Evolutionary conservation across 2,329 filamentous ascomycete genomes (phyloP).

Genomic region (Stagonosporopsis rhizophila): DNA sequence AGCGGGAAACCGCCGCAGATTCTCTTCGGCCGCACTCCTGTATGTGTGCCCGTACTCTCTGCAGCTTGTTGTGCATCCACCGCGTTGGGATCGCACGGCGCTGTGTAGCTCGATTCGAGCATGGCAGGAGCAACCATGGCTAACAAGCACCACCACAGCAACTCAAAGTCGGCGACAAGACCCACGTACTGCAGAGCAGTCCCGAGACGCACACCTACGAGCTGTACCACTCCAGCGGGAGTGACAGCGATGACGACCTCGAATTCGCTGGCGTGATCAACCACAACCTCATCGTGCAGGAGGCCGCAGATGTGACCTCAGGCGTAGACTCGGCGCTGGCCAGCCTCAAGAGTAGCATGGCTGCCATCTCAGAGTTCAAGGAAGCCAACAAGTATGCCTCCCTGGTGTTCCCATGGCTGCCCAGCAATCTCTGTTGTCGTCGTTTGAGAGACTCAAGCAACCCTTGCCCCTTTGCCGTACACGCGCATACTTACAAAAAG

Average conservation of each 20-base stretch:
- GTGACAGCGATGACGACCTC: slow-evolving; percentile 52
- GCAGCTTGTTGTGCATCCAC: slow-evolving; percentile 10
- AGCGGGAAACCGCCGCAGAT: slow-evolving; percentile 49
- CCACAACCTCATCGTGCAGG: slow-evolving; percentile 63
- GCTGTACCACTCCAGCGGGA: slow-evolving; percentile 59
- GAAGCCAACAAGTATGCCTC: slow-evolving; percentile 63
- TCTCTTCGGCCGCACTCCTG: slow-evolving; percentile 49
- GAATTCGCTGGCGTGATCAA: slow-evolving; percentile 65
- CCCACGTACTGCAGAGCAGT: slow-evolving; percentile 61
- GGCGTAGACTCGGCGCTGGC: slow-evolving; percentile 67
- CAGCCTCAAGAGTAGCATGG: slow-evolving; percentile 65
- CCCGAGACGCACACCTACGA: slow-evolving; percentile 64
- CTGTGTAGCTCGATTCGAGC: slow-evolving; percentile 16
- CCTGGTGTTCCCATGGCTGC: slow-evolving; percentile 37
- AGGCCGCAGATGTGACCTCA: slow-evolving; percentile 61
- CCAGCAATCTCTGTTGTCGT: slow-evolving; percentile 25
- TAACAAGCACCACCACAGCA: slow-evolving; percentile 51
- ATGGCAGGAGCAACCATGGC: slow-evolving; percentile 32
- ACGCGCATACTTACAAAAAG: slow-evolving; percentile 1
- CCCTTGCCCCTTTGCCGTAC: slow-evolving; percentile 14
- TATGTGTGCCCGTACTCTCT: slow-evolving; percentile 37
- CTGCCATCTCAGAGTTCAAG: slow-evolving; percentile 65
- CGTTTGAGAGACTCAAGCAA: slow-evolving; percentile 23
- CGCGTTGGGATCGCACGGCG: slow-evolving; percentile 16
- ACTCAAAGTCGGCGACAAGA: slow-evolving; percentile 65